phyloP scores from a whole-genome alignment of 1,139 yeast species.

The Saccharomyces hybrid region DNA sequence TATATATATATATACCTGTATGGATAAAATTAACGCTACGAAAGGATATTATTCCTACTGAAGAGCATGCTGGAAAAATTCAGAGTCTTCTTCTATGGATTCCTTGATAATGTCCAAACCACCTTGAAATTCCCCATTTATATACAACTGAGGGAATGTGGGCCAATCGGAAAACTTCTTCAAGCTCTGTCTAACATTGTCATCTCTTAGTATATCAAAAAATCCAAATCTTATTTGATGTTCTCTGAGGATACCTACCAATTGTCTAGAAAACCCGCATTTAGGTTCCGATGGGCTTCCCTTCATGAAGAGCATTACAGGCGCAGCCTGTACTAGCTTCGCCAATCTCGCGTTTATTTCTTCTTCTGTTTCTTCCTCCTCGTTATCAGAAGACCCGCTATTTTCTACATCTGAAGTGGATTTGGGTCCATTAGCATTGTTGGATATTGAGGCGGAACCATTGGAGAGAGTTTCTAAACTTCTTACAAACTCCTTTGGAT shows the following conservation, averaged over 20 bases:
- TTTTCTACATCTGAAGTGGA: slow-evolving; percentile 3
- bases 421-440: slow-evolving; percentile 7
- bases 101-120: slow-evolving; percentile 94
- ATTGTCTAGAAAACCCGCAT: slow-evolving; percentile 93
- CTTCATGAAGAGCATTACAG: slow-evolving; percentile 96
- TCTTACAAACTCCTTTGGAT: slow-evolving; percentile 79
- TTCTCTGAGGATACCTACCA: slow-evolving; percentile 86
- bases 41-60: slow-evolving; percentile 8
- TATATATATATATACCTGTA: slow-evolving; percentile 1
- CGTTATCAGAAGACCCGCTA: slow-evolving; percentile 20
- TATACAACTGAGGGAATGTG: slow-evolving; percentile 91
- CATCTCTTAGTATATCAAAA: slow-evolving; percentile 90
- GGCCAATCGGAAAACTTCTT: slow-evolving; percentile 95
- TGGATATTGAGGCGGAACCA: slow-evolving; percentile 5
- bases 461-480: slow-evolving; percentile 45
- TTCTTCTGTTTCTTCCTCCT: slow-evolving; percentile 64
- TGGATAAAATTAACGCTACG: background rate
- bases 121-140: slow-evolving; percentile 92
- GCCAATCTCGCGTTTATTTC: slow-evolving; percentile 70
- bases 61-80: slow-evolving; percentile 64
- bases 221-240: slow-evolving; percentile 93
- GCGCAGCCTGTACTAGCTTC: slow-evolving; percentile 86
- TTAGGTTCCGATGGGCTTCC: slow-evolving; percentile 98
- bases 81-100: slow-evolving; percentile 79
- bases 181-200: slow-evolving; percentile 84